phyloP scores from a whole-genome alignment of 441 rosid genomes.

The Pelargonium myrrhifolium region DNA sequence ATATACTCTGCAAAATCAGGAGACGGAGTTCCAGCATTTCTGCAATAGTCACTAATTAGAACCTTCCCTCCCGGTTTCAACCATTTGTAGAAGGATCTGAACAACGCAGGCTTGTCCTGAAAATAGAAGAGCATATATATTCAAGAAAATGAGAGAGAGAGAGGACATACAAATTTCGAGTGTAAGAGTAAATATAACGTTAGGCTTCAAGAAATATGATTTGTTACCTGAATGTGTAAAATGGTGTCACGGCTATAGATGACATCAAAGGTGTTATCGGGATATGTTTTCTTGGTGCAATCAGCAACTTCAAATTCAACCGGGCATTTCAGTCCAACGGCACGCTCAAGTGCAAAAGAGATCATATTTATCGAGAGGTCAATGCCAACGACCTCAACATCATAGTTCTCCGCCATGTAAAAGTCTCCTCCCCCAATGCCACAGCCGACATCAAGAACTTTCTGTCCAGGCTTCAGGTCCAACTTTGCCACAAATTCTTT shows the following conservation, averaged over 20 bases:
- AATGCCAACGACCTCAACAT: constrained; percentile 79
- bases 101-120: constrained; percentile 90
- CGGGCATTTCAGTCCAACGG: constrained; percentile 77
- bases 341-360: constrained; percentile 86
- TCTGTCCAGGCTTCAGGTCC: constrained; percentile 81
- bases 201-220: background rate
- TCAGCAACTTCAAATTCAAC: constrained; percentile 97
- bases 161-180: background rate
- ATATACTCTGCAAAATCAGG: constrained; percentile 64
- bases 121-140: constrained; percentile 11
- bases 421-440: constrained; percentile 99
- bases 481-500: constrained; percentile 86
- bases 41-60: constrained; percentile 93
- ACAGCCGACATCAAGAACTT: constrained; percentile 95
- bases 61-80: constrained; percentile 93
- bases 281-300: constrained; percentile 76
- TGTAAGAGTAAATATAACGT: background rate
- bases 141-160: background rate
- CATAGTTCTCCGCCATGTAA: constrained; percentile 86
- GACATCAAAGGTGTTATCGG: constrained; percentile 70
- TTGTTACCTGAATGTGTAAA: constrained; percentile 68
- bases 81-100: constrained; percentile 87
- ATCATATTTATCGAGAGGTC: constrained; percentile 95
- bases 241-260: constrained; percentile 94
- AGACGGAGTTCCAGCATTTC: constrained; percentile 55